A percentile compares a stretch with the other conserved stretches of the same genome.
Conservation (phyloP, 1,284 basidiomycete genomes). For the Chondrostereum purpureum region DNA sequence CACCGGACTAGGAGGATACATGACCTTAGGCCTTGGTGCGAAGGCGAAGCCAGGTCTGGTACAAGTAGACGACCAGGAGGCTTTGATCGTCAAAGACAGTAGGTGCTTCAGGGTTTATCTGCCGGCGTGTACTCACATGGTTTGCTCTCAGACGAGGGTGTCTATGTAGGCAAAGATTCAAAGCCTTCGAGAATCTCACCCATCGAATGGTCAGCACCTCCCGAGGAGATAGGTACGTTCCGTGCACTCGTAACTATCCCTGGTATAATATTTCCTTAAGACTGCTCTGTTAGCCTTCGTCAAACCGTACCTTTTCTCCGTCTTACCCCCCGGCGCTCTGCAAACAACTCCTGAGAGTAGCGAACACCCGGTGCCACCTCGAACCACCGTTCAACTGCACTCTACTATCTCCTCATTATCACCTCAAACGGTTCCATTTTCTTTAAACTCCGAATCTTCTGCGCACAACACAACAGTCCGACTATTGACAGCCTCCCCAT, state of each 20-base stretch:
- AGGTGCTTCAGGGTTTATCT: conserved; percentile 23
- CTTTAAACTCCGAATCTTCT: conserved; percentile 36
- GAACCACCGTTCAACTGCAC: conserved; percentile 69
- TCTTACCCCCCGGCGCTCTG: conserved; percentile 64
- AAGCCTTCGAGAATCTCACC: conserved; percentile 52
- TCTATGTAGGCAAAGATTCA: conserved; percentile 68
- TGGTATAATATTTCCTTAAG: neutral
- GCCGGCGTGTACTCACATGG: conserved; percentile 1
- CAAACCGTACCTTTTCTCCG: conserved; percentile 81
- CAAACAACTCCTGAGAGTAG: conserved; percentile 23
- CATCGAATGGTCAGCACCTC: conserved; percentile 75
- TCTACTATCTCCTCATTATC: conserved; percentile 67
- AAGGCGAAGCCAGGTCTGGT: conserved; percentile 66
- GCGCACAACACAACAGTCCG: conserved; percentile 46
- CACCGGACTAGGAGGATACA: conserved; percentile 80
- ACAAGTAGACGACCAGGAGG: conserved; percentile 60
- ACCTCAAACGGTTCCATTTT: conserved; percentile 63
- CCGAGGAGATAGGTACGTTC: conserved; percentile 70
- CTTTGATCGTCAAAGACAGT: conserved; percentile 80
- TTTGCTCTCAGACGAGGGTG: conserved; percentile 54
- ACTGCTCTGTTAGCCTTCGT: conserved; percentile 49
- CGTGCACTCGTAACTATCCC: too few relatives aligned
- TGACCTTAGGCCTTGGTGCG: conserved; percentile 75
- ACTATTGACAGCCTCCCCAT: conserved; percentile 46
- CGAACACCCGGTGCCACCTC: conserved; percentile 27